Percentiles rank a stretch among this genome's conserved stretches.
Evolutionary conservation across 176 grass and related monocot species (phyloP).

Genomic region (Musa beccarii): DNA sequence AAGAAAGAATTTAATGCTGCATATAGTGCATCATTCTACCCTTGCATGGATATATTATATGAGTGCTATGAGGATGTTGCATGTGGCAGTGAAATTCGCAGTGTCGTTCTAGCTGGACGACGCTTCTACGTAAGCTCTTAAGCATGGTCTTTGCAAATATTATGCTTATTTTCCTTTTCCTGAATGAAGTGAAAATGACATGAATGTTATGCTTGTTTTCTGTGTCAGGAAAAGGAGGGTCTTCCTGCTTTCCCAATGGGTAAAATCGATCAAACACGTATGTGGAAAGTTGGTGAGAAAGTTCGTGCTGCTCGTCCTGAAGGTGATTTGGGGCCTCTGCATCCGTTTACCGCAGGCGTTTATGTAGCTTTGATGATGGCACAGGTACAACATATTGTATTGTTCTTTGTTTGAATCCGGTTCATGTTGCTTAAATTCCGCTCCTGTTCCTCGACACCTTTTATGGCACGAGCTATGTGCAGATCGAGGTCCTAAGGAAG

Average conservation of each 20-base stretch:
- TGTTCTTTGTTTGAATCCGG: background rate
- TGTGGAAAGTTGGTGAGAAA: constrained; percentile 74
- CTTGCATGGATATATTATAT: constrained; percentile 67
- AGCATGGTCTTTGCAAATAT: background rate
- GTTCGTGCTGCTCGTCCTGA: constrained; percentile 42
- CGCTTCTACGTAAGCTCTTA: constrained; percentile 50
- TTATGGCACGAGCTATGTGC: background rate
- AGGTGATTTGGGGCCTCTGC: constrained; percentile 38
- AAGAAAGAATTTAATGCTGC: constrained; percentile 67
- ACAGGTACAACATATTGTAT: constrained; percentile 29
- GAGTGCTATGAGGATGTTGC: constrained; percentile 73
- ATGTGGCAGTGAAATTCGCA: constrained; percentile 64
- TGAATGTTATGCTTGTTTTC: background rate
- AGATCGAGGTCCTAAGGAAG: constrained; percentile 83
- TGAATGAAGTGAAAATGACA: background rate
- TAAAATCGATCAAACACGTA: constrained; percentile 61
- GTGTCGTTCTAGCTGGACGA: constrained; percentile 64
- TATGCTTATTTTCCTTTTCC: background rate
- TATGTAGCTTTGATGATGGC: constrained; percentile 83
- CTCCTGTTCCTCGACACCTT: background rate
- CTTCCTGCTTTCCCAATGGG: constrained; percentile 78
- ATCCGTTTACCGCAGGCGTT: constrained; percentile 50
- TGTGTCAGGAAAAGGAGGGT: constrained; percentile 66
- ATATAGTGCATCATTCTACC: constrained; percentile 63
- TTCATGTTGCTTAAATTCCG: background rate